Evolutionary conservation across 768 basidiomycete genomes (phyloP).

Genomic region (Fomitopsis serialis): DNA sequence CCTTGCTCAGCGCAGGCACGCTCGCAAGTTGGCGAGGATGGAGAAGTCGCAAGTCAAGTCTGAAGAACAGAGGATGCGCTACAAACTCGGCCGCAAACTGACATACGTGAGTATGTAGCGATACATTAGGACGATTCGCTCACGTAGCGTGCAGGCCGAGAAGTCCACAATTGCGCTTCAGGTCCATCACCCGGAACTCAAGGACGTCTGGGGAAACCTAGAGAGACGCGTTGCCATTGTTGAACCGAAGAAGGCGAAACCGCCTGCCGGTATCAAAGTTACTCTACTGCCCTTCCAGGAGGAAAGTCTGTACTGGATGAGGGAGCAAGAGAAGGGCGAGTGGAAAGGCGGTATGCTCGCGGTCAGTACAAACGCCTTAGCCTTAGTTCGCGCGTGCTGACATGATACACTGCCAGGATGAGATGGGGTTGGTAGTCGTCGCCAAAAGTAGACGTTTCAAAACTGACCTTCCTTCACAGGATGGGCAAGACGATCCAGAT

Average conservation of each 20-base stretch:
- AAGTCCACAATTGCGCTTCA: conserved; percentile 57
- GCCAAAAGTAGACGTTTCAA: not conserved
- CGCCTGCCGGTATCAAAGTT: conserved; percentile 80
- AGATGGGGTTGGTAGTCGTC: conserved; percentile 81
- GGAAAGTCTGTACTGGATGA: conserved; percentile 96
- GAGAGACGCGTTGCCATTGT: conserved; percentile 55
- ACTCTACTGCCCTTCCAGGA: conserved; percentile 90
- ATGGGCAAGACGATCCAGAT: conserved; percentile 98
- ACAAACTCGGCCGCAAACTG: conserved; percentile 66
- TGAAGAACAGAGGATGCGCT: conserved; percentile 46
- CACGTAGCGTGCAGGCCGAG: conserved; percentile 52
- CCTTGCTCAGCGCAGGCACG: conserved; percentile 12
- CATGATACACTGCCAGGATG: conserved; percentile 45
- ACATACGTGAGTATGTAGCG: conserved; percentile 48
- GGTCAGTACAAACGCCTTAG: conserved; percentile 34
- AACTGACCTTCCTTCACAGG: conserved; percentile 28
- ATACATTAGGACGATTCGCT: not conserved
- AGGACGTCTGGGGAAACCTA: conserved; percentile 84
- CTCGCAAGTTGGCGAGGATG: conserved; percentile 18
- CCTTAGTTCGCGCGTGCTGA: not conserved
- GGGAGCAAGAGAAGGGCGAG: conserved; percentile 78
- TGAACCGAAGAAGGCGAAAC: conserved; percentile 64
- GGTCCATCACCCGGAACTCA: conserved; percentile 74
- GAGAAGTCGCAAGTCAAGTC: conserved; percentile 27
- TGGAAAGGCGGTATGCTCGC: conserved; percentile 95